Evolutionary conservation across 2,329 filamentous ascomycete species (phyloP).

Genomic region (Chaetoscypha palmicola): DNA sequence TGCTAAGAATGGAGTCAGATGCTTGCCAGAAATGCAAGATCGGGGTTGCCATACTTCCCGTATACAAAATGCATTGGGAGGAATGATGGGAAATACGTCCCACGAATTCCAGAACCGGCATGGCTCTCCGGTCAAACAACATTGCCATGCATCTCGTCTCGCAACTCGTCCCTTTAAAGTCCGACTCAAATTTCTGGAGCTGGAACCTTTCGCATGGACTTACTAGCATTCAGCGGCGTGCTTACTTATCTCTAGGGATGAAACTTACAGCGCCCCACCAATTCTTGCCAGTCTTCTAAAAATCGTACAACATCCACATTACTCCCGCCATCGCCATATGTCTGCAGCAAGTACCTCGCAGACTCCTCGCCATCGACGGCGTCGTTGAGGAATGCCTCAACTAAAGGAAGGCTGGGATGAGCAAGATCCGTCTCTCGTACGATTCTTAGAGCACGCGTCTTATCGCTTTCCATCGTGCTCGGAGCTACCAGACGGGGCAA

Average conservation of each 20-base stretch:
- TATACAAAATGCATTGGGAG: constrained; percentile 8
- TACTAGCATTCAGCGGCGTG: background rate
- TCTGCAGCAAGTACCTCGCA: constrained; percentile 10
- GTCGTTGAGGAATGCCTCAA: constrained; percentile 13
- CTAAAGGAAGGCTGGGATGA: constrained; percentile 7
- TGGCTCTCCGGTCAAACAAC: constrained; percentile 8
- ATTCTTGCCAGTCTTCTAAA: constrained; percentile 8
- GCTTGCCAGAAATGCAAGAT: background rate
- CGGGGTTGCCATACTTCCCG: constrained; percentile 5
- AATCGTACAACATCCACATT: constrained; percentile 7
- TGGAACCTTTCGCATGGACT: constrained; percentile 7
- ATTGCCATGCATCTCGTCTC: constrained; percentile 7
- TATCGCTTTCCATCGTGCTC: constrained; percentile 4
- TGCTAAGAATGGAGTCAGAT: constrained; percentile 6
- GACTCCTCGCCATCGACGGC: constrained; percentile 7
- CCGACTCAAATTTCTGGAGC: constrained; percentile 4
- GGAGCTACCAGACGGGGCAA: background rate
- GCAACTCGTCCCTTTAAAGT: constrained; percentile 1
- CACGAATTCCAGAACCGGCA: constrained; percentile 7
- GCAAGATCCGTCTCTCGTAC: background rate
- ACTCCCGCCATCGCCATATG: constrained; percentile 2
- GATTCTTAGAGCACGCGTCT: background rate
- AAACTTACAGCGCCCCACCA: constrained; percentile 10
- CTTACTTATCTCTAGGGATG: background rate
- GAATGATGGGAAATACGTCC: constrained; percentile 9